A percentile compares a stretch with the other conserved stretches of the same genome.
These are phyloP conservation scores for Daldinia sp. DNA, from an alignment of 2,329 filamentous ascomycete species.

Conservation along the genomic window DNA sequence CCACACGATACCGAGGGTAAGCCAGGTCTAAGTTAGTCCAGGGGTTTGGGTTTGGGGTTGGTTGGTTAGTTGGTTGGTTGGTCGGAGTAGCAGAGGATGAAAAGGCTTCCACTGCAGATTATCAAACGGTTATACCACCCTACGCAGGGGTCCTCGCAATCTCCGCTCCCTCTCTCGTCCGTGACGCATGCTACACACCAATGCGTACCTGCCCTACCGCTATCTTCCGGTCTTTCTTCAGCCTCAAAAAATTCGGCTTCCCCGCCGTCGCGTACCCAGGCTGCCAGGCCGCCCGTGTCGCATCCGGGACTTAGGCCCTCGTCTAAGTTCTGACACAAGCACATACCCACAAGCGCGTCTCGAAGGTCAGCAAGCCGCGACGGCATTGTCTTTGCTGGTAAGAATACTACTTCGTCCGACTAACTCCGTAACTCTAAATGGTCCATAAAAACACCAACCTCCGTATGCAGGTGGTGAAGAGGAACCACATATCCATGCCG, in stretches of 20 bases:
- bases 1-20: background rate
- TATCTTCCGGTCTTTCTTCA: constrained; percentile 1
- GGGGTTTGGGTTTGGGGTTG: background rate
- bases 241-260: background rate
- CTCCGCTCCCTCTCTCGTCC: background rate
- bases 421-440: background rate
- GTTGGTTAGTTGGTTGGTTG: no score
- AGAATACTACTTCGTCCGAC: background rate
- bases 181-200: background rate
- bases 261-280: background rate
- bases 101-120: no score
- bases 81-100: no score
- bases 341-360: background rate
- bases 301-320: background rate
- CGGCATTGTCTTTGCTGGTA: background rate
- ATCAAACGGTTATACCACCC: no score
- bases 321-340: background rate
- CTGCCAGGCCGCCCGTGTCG: no score
- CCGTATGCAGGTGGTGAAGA: background rate
- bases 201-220: background rate
- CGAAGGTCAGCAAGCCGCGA: background rate
- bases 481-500: background rate
- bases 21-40: no score
- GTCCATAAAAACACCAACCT: background rate
- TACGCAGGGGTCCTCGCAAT: background rate